Base-by-base conservation (phyloP, 2,329 filamentous ascomycete species). In the Xylogone sp. region DNA sequence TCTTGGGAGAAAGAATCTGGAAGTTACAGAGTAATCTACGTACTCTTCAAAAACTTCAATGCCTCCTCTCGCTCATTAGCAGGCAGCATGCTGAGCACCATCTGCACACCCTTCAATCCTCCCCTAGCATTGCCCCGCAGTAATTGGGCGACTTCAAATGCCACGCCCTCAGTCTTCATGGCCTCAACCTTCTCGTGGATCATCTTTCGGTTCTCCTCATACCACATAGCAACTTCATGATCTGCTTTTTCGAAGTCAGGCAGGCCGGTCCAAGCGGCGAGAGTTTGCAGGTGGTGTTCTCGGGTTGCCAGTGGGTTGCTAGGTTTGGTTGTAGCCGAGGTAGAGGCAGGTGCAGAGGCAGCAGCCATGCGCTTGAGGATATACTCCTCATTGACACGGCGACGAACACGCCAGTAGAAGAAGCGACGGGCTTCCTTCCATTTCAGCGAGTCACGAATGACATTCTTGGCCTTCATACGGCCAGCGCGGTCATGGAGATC, bases 321-420 rank as follows among this genome's bases (percentile, higher is more conserved):
- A 18, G 34, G n/a, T 39, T 39, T 39, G 34, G 4, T 18, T 13
- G 10, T 7, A 4, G 34, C 8, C 4, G 34, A 13, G 4, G 34
- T 7, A 16, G 34, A 39, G 16, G 66, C 63, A n/a, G n/a, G n/a
- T n/a, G n/a, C n/a, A n/a, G n/a, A n/a, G 45, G 66, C 71, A 2
- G 69, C 61, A 4, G 75, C 77, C 82, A 99, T 90, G 73, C 90
- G 90, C 76, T 92, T 94, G 70, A 99, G 81, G 63, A 99, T 90
- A 71, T 95, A 90, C 75, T 99, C 94, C 76, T 99, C 94, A 73
- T 95, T 97, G 68, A 99, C 81, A 74, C 94, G 85, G 69, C 94
- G 88, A 72, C 95, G 92, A 56, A 97, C 86, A 73, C 94, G 93
- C 94, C 95, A 99, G 87, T 97, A 99, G 81, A 99, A 97, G 89